Base-by-base conservation (phyloP, 148 eudicot species). In the Camellia japonica region DNA sequence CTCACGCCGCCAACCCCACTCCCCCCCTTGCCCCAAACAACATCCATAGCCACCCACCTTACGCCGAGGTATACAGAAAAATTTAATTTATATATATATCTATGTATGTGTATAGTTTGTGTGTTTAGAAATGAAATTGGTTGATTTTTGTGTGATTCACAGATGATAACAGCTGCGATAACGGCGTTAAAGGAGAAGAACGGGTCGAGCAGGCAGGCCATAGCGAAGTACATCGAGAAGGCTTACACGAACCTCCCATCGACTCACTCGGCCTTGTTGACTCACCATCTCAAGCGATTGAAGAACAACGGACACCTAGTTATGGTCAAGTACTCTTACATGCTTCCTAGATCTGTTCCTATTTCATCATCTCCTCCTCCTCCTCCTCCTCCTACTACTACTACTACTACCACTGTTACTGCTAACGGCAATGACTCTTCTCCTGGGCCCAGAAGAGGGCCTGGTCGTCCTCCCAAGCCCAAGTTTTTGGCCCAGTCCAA, bases 81-180 rank as follows among this genome's bases (percentile, higher is more conserved):
- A 30, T 30, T 30, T 30, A 30, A 67, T 61, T 10, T 14, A 51
- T 62, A 20, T 62, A 20, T 7, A 51, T 46, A 5, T 60, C 7
- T 74, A 15, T 58, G 3, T 30, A 56, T 56, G 11, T 42, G 5
- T 60, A 3, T 62, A 56, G 11, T 3, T 49, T 49, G 7, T 49
- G 6, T 49, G 6, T 49, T 7, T 49, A 49, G 52, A 49, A 49
- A 49, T 4, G 5, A 49, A 5, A 49, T 7, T 30, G 38, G 38
- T 49, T 49, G 7, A 49, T 49, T 49, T 49, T 49, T 49, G 6
- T 4, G 52, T 49, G 52, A 14, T 51, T 4, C 64, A 43, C 84
- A 89, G 92, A 87, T 89, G 92, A 87, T 89, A 74, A 76, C 79
- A 23, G 85, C 77, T 9, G 92, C 92, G 2, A 85, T 89, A 41